Percentiles rank a stretch among this genome's conserved stretches.
These are phyloP conservation scores for Oenanthe javanica DNA, from an alignment of 140 eudicot species.

Conservation along the genomic window DNA sequence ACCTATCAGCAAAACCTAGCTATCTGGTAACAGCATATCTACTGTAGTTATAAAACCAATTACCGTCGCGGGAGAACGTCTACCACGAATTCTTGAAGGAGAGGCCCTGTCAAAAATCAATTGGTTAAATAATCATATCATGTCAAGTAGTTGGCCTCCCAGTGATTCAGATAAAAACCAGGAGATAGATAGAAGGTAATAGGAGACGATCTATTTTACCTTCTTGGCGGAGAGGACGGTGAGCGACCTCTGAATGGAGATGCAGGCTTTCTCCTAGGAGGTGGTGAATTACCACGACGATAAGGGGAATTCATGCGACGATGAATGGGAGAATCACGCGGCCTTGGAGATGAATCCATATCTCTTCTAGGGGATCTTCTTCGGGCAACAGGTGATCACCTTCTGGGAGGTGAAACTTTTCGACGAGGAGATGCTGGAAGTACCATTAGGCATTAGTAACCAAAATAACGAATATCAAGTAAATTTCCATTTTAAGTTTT, in stretches of 20 bases:
- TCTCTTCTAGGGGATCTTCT: conserved; percentile 13
- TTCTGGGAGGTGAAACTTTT: conserved; percentile 60
- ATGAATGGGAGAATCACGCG: conserved; percentile 43
- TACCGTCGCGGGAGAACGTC: conserved; percentile 97
- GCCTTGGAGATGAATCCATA: conserved; percentile 12
- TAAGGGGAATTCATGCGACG: conserved; percentile 54
- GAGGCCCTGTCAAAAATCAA: conserved; percentile 38
- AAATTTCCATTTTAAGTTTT: not conserved
- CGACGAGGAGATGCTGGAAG: conserved; percentile 71
- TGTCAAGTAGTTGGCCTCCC: not conserved
- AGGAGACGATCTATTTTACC: conserved; percentile 54
- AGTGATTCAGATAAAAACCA: not conserved
- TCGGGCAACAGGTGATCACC: conserved; percentile 59
- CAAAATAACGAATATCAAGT: not conserved
- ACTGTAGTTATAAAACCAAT: not conserved
- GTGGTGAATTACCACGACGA: conserved; percentile 61
- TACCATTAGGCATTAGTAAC: not conserved
- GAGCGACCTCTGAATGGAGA: conserved; percentile 91
- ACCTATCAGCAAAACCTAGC: not conserved
- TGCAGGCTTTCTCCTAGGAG: conserved; percentile 72
- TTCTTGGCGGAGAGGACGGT: conserved; percentile 80
- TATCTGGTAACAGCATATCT: not conserved
- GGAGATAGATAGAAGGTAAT: conserved; percentile 17
- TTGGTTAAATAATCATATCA: conserved; percentile 1
- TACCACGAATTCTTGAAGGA: conserved; percentile 74